phyloP scores from a whole-genome alignment of 1,284 basidiomycete genomes.

The Malassezia sympodialis region DNA sequence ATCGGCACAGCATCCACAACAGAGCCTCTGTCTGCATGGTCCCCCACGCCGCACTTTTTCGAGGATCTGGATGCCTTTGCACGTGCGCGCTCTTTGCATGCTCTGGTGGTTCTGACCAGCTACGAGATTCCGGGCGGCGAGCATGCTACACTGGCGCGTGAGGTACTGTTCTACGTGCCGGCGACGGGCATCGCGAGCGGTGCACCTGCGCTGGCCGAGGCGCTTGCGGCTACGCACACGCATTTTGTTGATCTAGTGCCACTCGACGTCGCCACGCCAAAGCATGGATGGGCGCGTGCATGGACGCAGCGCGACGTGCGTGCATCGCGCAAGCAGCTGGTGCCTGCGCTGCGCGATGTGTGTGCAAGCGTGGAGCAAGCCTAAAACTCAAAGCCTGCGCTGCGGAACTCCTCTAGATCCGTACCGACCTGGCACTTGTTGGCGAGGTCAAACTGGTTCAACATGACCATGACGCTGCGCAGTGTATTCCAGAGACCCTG shows the following conservation, averaged over 20 bases:
- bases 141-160: not conserved
- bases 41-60: not conserved
- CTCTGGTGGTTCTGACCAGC: conserved; percentile 2
- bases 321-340: conserved; percentile 18
- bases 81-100: not conserved
- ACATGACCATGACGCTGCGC: conserved; percentile 55
- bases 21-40: not conserved
- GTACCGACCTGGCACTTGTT: conserved; percentile 52
- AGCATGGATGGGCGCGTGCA: not conserved
- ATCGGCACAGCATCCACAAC: conserved; percentile 7
- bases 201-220: not conserved
- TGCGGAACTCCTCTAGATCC: conserved; percentile 62
- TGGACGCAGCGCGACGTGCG: conserved; percentile 9
- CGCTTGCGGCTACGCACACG: not conserved
- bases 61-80: not conserved
- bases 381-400: conserved; percentile 74
- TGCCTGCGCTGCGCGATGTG: conserved; percentile 1
- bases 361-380: not conserved
- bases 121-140: not conserved
- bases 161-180: conserved; percentile 6
- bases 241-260: conserved; percentile 7
- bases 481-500: conserved; percentile 81
- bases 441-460: conserved; percentile 53
- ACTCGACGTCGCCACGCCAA: not conserved
- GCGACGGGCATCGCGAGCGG: not conserved